Percentiles rank a stretch among this genome's conserved stretches.
Conservation (phyloP, 2,329 filamentous ascomycete genomes). For the Lecanicillium sp. region DNA sequence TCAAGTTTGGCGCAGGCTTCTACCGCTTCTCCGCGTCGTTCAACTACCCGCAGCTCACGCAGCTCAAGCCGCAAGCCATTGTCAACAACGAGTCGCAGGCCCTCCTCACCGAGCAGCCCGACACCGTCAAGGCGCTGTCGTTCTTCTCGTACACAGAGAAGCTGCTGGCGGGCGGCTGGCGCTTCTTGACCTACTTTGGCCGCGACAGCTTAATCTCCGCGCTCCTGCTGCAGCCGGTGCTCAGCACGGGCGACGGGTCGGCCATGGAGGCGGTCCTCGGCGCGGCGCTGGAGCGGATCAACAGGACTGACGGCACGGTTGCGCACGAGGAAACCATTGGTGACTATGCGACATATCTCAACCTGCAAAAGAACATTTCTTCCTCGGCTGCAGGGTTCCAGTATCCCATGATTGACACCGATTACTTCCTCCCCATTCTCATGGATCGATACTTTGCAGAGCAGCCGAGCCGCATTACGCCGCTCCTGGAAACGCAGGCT, state of each 20-base stretch:
- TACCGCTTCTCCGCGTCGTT: constrained; percentile 53
- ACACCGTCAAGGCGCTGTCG: constrained; percentile 44
- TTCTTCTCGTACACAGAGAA: constrained; percentile 59
- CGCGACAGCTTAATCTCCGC: constrained; percentile 56
- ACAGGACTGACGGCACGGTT: constrained; percentile 50
- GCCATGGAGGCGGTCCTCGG: constrained; percentile 54
- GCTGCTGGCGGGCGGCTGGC: constrained; percentile 56
- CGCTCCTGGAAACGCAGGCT: constrained; percentile 34
- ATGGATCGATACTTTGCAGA: constrained; percentile 50
- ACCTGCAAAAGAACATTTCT: constrained; percentile 42
- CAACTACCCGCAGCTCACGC: constrained; percentile 54
- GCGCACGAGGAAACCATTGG: constrained; percentile 60
- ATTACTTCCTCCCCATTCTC: constrained; percentile 51
- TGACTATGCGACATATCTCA: constrained; percentile 56
- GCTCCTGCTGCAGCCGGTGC: constrained; percentile 48
- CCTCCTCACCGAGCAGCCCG: constrained; percentile 36
- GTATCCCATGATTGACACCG: constrained; percentile 57
- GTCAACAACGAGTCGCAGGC: constrained; percentile 38
- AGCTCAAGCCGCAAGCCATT: constrained; percentile 40
- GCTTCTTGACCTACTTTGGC: constrained; percentile 61
- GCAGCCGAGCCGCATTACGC: constrained; percentile 25
- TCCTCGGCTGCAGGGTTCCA: constrained; percentile 47
- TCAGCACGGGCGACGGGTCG: constrained; percentile 46
- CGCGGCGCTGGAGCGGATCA: constrained; percentile 53
- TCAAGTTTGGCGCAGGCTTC: constrained; percentile 42